phyloP scores from a whole-genome alignment of 2,329 filamentous ascomycete genomes.

The Phialemoniopsis sp. region DNA sequence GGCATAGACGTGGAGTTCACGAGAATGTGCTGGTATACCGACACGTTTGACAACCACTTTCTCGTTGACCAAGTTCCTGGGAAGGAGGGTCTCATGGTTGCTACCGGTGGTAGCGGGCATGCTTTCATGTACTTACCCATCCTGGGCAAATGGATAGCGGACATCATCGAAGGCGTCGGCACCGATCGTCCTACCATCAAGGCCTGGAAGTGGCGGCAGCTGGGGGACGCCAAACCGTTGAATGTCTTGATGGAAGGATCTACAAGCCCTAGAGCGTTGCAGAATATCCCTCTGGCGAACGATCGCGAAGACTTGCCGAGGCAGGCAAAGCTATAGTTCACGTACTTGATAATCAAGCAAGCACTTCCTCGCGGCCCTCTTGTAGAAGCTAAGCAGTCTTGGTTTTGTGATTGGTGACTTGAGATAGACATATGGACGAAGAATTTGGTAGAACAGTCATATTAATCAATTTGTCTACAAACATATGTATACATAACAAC shows the following conservation, averaged over 20 bases:
- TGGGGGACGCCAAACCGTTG: not conserved
- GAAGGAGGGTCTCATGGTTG: slow-evolving; percentile 1
- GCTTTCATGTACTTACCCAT: slow-evolving; percentile 24
- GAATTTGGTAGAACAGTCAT: no score
- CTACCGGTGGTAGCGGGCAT: slow-evolving; percentile 16
- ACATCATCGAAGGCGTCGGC: slow-evolving; percentile 33
- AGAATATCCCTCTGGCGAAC: slow-evolving; percentile 9
- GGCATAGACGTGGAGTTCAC: slow-evolving; percentile 28
- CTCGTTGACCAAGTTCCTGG: slow-evolving; percentile 27
- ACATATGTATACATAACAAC: no score
- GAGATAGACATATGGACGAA: no score
- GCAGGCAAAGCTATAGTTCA: no score
- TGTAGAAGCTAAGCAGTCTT: no score
- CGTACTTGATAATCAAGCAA: no score
- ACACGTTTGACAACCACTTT: slow-evolving; percentile 26
- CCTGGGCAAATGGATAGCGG: slow-evolving; percentile 32
- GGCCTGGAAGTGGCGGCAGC: slow-evolving; percentile 11
- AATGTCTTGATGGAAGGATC: slow-evolving; percentile 15
- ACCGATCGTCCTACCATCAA: slow-evolving; percentile 17
- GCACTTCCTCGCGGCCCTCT: no score
- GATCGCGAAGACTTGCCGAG: not conserved
- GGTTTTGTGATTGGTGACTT: no score
- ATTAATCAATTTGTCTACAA: no score
- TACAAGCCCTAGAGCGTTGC: slow-evolving; percentile 7
- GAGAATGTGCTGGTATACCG: slow-evolving; percentile 28